phyloP scores from a whole-genome alignment of 1,139 yeast species.

The Protomyces gravidus region DNA sequence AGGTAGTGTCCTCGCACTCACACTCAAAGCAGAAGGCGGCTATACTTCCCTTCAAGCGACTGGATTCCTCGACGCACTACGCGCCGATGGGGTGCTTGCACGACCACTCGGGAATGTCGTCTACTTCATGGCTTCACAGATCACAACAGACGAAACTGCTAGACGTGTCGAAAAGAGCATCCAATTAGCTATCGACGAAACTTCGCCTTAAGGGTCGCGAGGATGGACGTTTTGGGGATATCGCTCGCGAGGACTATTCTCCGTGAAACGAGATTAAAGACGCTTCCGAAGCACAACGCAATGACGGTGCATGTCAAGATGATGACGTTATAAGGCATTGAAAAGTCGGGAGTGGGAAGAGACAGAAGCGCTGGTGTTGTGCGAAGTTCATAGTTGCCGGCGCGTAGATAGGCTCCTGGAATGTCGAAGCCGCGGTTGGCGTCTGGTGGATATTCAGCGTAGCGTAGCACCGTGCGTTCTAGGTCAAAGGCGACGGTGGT shows the following conservation, averaged over 20 bases:
- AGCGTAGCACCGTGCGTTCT: constrained; percentile 77
- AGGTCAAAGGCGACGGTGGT: constrained; percentile 68
- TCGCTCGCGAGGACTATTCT: constrained; percentile 49
- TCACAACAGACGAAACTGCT: constrained; percentile 6
- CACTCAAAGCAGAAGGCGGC: constrained; percentile 33
- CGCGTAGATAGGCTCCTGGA: constrained; percentile 55
- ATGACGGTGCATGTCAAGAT: constrained; percentile 89
- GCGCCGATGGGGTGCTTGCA: constrained; percentile 18
- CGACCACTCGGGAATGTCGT: constrained; percentile 29
- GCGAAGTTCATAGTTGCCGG: constrained; percentile 56
- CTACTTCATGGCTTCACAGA: constrained; percentile 27
- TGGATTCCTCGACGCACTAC: background rate
- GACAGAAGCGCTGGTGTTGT: constrained; percentile 81
- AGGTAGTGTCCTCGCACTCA: constrained; percentile 37
- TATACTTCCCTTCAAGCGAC: constrained; percentile 13
- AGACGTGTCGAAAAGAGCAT: background rate
- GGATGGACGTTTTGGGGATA: background rate
- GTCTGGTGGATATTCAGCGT: constrained; percentile 96
- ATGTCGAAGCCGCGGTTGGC: constrained; percentile 97
- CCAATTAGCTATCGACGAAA: constrained; percentile 1
- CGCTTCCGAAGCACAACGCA: constrained; percentile 85
- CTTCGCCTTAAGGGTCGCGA: background rate
- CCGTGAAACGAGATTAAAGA: constrained; percentile 73
- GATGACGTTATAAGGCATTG: constrained; percentile 98
- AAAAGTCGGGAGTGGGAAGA: constrained; percentile 94